Conservation (phyloP, 805 yeast genomes). For the Yarrowia bubula region DNA sequence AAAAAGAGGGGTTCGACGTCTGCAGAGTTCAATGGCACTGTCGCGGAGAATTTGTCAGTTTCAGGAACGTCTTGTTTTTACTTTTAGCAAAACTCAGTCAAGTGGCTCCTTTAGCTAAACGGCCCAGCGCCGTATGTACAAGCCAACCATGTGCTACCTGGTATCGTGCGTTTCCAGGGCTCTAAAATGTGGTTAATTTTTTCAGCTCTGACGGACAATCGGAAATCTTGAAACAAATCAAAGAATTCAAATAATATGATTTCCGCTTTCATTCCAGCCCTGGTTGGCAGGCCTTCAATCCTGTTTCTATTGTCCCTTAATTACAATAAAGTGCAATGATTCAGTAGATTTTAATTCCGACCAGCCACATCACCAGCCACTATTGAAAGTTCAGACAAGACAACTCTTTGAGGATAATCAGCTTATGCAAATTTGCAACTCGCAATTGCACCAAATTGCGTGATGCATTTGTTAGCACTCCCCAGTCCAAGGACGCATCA, state of each 20-base stretch:
- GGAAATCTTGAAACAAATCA: neutral
- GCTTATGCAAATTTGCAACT: too few species aligned
- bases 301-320: too few species aligned
- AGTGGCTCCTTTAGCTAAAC: neutral
- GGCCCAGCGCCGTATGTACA: neutral
- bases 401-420: too few species aligned
- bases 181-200: neutral
- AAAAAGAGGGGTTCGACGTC: neutral
- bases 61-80: neutral
- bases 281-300: too few species aligned
- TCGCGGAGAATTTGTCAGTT: neutral
- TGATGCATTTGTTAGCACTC: too few species aligned
- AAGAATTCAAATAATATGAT: neutral
- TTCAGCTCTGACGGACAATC: neutral
- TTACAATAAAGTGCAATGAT: too few species aligned
- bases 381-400: too few species aligned
- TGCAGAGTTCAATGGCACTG: neutral
- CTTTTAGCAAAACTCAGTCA: neutral
- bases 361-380: too few species aligned
- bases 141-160: slow-evolving; percentile 1
- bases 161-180: neutral
- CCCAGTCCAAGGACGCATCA: neutral
- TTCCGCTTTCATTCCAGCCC: neutral
- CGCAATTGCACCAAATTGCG: too few species aligned
- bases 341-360: too few species aligned